These are phyloP conservation scores for Blastobotrys indianensis DNA, from an alignment of 1,139 yeast species.

Conservation along the genomic window DNA sequence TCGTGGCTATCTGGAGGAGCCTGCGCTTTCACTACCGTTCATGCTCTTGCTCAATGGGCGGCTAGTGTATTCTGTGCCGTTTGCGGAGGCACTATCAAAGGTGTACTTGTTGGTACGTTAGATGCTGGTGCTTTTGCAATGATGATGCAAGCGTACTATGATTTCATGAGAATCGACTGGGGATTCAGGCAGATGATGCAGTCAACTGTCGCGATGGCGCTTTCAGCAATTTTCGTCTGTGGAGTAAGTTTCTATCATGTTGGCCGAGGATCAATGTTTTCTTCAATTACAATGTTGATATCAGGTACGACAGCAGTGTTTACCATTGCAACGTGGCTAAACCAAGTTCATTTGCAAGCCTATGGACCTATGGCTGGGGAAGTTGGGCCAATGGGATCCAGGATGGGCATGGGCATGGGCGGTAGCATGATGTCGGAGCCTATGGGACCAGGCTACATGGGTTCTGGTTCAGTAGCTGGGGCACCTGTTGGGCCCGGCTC, in stretches of 20 bases:
- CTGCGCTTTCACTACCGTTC: conserved; percentile 3
- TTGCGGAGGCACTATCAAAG: conserved; percentile 6
- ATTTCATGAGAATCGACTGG: neutral
- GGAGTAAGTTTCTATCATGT: conserved; percentile 1
- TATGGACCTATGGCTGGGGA: neutral
- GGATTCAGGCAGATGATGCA: neutral
- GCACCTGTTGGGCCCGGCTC: too few relatives aligned
- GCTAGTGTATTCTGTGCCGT: conserved; percentile 7
- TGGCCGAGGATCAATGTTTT: neutral
- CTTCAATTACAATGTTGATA: conserved; percentile 1
- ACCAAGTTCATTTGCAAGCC: neutral
- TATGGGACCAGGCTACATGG: too few relatives aligned
- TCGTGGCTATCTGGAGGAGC: conserved; percentile 3
- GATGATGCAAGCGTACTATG: conserved; percentile 1
- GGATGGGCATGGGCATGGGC: too few relatives aligned
- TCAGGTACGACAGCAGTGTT: neutral
- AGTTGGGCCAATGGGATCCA: too few relatives aligned
- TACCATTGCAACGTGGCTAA: neutral
- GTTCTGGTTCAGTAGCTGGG: too few relatives aligned
- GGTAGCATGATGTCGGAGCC: too few relatives aligned
- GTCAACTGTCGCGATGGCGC: neutral
- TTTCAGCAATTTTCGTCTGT: conserved; percentile 7
- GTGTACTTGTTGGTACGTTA: conserved; percentile 3
- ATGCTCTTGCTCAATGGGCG: neutral
- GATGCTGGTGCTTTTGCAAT: conserved; percentile 3